Evolutionary conservation across 257 asterid genomes (phyloP), one percentile per base, ranked within the genome.

Genomic region (Solanum clarkiae): DNA sequence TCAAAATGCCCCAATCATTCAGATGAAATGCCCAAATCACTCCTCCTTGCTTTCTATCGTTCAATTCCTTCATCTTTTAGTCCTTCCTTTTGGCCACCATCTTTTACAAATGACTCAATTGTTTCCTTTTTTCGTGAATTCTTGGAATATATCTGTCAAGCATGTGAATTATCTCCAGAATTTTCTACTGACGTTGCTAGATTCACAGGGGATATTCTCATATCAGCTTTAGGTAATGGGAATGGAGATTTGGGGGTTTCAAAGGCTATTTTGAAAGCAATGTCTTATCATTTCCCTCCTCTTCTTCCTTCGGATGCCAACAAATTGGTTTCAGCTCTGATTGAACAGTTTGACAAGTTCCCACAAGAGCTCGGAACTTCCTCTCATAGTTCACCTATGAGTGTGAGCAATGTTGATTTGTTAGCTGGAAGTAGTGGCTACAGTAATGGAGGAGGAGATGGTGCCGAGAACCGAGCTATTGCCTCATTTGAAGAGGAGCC

Each of bases 71-170:
- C 89, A 2, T 92, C 98, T 5, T 93, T 97, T 69, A 82, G 84
- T 70, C 89, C 68, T 65, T 85, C 87, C 47, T 97, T 95, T 88
- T 97, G 99, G 99, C 99, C 99, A 42, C 99, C 93, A 85, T 92
- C 98, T 5, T 92, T 91, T 82, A 84, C 93, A 16, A 20, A 75
- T 4, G 98, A 92, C 80, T 88, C 98, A 13, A 89, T 94, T 83
- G 88, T 94, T 22, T 89, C 94, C 1, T 94, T 97, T 86, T 97
- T 84, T 60, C 86, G 82, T 32, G 97, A 95, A 83, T 93, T 92
- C 56, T 86, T 97, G 86, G 65, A 69, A 70, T 97, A 93, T 85
- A 75, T 97, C 68, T 91, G 92, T 47, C 84, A 79, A 84, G 97
- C 98, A 9, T 89, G 93, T 11, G 94, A 92, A 51, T 66, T 82